Evolutionary conservation across 139 green algal genomes (phyloP), one percentile per base, ranked within the genome.

Genomic region (Chlorella sp.): DNA sequence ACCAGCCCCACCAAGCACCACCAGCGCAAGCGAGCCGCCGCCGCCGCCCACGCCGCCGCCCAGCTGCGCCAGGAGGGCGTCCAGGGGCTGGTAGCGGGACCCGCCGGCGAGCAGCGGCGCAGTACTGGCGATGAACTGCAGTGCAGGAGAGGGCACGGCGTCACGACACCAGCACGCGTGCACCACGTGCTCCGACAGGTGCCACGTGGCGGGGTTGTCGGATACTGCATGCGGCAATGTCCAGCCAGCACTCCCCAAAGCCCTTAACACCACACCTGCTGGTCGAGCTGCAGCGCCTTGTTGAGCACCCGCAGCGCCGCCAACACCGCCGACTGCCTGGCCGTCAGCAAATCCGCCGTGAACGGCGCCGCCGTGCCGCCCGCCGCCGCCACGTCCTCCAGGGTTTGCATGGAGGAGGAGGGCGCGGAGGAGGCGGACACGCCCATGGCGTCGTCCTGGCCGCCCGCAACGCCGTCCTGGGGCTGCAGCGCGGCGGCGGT

Each of bases 31-130:
- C n/a, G n/a, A n/a, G n/a, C n/a, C n/a, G n/a, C n/a, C n/a, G n/a
- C n/a, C n/a, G n/a, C n/a, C n/a, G n/a, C n/a, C n/a, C n/a, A n/a
- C 71, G 89, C 78, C 62, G 91, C 67, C 67, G 93, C 72, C 29
- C 61, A n/a, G 26, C 2, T 79, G 60, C 31, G 51, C 49, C 31
- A 92, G 76, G 55, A 81, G 72, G 0, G 6, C 36, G 42, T 89
- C 81, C 61, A 92, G 76, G 0, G 74, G 81, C 66, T 82, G 74
- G 36, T 83, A 82, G 23, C 77, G 61, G 61, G 70, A 66, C n/a
- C 66, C 66, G 35, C 68, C 29, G n/a, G n/a, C n/a, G n/a, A n/a
- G n/a, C n/a, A n/a, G n/a, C n/a, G n/a, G n/a, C n/a, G n/a, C n/a
- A n/a, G n/a, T n/a, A n/a, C n/a, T n/a, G n/a, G n/a, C n/a, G n/a